Percentiles rank a stretch among this genome's conserved stretches.
These are phyloP conservation scores for Populus alba DNA, from an alignment of 345 rosid genomes.

Conservation along the genomic window DNA sequence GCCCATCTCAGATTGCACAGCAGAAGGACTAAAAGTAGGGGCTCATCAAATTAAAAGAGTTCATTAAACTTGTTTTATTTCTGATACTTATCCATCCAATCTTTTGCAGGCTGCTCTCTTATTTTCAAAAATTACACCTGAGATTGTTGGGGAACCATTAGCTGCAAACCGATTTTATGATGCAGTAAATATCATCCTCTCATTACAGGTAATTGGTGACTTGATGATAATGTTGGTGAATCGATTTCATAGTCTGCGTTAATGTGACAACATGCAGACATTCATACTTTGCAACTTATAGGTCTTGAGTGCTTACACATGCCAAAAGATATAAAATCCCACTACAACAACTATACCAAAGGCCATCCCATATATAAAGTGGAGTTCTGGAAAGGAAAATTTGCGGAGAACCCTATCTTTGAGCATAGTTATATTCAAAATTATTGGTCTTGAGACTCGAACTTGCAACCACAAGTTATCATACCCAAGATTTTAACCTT, in stretches of 20 bases:
- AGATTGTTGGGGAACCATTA: slow-evolving; percentile 76
- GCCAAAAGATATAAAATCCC: background rate
- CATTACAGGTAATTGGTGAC: slow-evolving; percentile 61
- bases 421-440: background rate
- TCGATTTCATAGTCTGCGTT: background rate
- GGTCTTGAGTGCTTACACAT: background rate
- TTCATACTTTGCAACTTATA: background rate
- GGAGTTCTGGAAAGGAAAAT: background rate
- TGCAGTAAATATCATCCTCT: slow-evolving; percentile 84
- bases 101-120: slow-evolving; percentile 61
- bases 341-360: background rate
- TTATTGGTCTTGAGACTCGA: background rate
- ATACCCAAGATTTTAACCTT: background rate
- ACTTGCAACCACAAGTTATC: background rate
- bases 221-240: background rate
- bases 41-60: background rate
- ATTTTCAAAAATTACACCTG: slow-evolving; percentile 65
- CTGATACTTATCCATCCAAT: background rate
- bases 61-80: slow-evolving; percentile 12
- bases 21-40: slow-evolving; percentile 89
- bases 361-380: background rate
- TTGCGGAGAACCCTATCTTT: background rate
- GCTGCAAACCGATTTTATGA: slow-evolving; percentile 60
- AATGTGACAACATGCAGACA: background rate
- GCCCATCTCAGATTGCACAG: slow-evolving; percentile 95